Base-by-base conservation (phyloP, 192 early-diverging fungal species). In the Paraglomus occultum region DNA sequence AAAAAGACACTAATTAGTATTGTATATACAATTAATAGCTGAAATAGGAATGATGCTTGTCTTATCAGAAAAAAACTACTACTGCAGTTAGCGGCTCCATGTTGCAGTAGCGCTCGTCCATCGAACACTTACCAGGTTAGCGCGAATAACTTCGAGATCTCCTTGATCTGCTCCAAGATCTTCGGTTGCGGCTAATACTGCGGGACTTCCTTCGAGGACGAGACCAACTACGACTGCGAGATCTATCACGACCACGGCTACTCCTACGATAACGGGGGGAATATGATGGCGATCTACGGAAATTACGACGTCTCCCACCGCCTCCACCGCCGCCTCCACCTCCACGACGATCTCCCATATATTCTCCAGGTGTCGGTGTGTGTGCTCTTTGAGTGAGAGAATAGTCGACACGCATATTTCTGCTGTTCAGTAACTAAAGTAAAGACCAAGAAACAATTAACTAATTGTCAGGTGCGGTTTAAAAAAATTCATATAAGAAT, bases 361-460 rank as follows among this genome's bases (percentile, higher is more conserved):
- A 90, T 72, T 84, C 80, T 59, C 88, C 88, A 61, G 88, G 88
- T n/a, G 88, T 89, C 51, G 88, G 82, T n/a, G 74, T 79, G 73
- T 90, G 88, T 15, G 87, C 71, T 42, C 83, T 77, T 54, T 77
- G 74, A 43, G 88, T 90, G 18, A 88, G 65, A 3, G 85, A 88
- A 62, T 71, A 90, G 70, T 82, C 81, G 12, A 90, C 84, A 59
- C 85, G 75, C 58, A 89, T 82, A 11, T 76, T 75, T 46, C 86
- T 80, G 15, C 81, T 84, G 71, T 89, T 77, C 51, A 90, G 65
- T 54, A 80, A 81, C 80, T 87, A 70, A 15, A 38, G 42, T 31
- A 5, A 31, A 39, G 17, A 43, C 45, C 43, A 62, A 48, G 39
- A 44, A 55, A 70, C 48, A 44, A 61, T 23, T 47, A 17, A 58